These are phyloP conservation scores for Viridothelium virens DNA, from an alignment of 495 filamentous ascomycete genomes.

Conservation along the genomic window DNA sequence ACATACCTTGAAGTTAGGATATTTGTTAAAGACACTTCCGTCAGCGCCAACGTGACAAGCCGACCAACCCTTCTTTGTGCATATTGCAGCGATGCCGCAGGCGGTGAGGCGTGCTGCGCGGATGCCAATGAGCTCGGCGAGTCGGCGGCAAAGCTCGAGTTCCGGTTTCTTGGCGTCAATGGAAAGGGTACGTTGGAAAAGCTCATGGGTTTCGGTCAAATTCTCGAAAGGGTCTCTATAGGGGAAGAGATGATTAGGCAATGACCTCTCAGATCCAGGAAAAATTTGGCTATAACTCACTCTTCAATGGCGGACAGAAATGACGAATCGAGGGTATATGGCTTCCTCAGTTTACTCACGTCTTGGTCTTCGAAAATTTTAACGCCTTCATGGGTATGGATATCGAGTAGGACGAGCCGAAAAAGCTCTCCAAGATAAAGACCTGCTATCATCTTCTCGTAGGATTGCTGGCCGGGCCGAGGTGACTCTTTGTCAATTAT, in stretches of 20 bases:
- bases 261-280: neutral
- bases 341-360: conserved; percentile 64
- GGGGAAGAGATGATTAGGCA: neutral
- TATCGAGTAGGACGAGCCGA: conserved; percentile 78
- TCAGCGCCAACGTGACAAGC: conserved; percentile 92
- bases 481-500: conserved; percentile 89
- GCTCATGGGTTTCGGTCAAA: conserved; percentile 71
- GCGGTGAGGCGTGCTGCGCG: conserved; percentile 86
- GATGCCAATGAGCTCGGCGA: conserved; percentile 89
- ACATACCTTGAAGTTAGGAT: conserved; percentile 78
- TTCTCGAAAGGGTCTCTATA: conserved; percentile 84
- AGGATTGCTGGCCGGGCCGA: conserved; percentile 88
- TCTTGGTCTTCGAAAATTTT: conserved; percentile 80
- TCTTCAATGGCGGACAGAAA: conserved; percentile 95
- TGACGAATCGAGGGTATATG: conserved; percentile 82
- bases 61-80: conserved; percentile 83
- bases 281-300: conserved; percentile 34
- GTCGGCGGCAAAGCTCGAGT: conserved; percentile 75
- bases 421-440: conserved; percentile 94
- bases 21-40: conserved; percentile 96
- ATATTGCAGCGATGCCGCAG: conserved; percentile 90
- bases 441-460: conserved; percentile 97
- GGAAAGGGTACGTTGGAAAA: conserved; percentile 64
- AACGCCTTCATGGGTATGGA: conserved; percentile 67
- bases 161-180: conserved; percentile 63